These are phyloP conservation scores for Isoetes taiwanensis DNA, from an alignment of 75 land plant species.

Conservation along the genomic window DNA sequence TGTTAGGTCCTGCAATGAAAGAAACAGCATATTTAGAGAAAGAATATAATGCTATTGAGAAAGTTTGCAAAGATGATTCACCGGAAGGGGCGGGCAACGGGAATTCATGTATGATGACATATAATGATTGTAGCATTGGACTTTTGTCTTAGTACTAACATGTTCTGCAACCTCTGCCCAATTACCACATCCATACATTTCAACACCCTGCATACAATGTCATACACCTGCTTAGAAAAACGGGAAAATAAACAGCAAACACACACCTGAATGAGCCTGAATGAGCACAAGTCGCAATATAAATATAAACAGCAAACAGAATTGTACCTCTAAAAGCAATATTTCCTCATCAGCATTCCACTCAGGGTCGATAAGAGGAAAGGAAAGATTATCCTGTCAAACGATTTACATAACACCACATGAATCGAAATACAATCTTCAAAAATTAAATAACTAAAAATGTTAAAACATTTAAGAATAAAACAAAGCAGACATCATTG, in stretches of 20 bases:
- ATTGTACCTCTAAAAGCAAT: slow-evolving; percentile 73
- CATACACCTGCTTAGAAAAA: neutral
- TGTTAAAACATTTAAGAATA: neutral
- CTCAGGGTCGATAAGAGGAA: slow-evolving; percentile 83
- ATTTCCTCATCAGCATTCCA: slow-evolving; percentile 99
- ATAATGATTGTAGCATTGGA: slow-evolving; percentile 70
- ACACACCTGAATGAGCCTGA: neutral
- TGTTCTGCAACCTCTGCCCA: slow-evolving; percentile 98
- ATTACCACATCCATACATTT: slow-evolving; percentile 89
- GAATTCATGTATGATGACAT: slow-evolving; percentile 64
- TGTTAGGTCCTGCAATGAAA: slow-evolving; percentile 57
- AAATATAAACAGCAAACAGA: neutral
- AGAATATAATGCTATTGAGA: neutral
- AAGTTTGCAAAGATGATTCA: slow-evolving; percentile 5
- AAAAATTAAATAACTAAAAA: neutral
- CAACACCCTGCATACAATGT: slow-evolving; percentile 49
- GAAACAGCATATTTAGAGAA: neutral
- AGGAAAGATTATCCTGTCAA: slow-evolving; percentile 74
- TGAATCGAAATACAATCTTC: neutral
- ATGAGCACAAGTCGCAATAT: neutral
- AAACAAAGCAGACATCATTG: neutral
- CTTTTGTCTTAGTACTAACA: slow-evolving; percentile 79
- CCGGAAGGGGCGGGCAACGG: slow-evolving; percentile 80
- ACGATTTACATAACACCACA: slow-evolving; percentile 3
- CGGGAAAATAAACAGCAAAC: neutral